Evolutionary conservation across 129 eudicot species (phyloP).

Genomic region (Glebionis coronaria): DNA sequence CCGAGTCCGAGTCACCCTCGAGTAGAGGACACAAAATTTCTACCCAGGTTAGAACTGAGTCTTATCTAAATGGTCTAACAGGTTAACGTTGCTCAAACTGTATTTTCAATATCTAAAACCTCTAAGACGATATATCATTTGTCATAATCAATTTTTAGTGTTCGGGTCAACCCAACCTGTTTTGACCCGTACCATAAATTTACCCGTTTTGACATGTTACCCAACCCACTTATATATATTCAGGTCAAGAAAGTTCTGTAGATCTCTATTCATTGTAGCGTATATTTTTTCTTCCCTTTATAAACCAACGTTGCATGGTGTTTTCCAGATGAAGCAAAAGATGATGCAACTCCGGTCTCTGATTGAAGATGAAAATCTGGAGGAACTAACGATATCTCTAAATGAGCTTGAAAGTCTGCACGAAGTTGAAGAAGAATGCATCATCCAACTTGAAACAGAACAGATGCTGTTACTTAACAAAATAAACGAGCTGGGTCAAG

Average conservation of each 20-base stretch:
- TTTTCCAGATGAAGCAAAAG: conserved; percentile 65
- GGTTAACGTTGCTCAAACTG: too few species aligned
- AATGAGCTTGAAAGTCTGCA: conserved; percentile 82
- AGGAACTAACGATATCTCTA: conserved; percentile 46
- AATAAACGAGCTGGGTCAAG: conserved; percentile 88
- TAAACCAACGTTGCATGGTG: neutral
- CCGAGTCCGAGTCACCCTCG: conserved; percentile 62
- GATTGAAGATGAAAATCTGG: conserved; percentile 55
- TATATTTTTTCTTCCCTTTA: neutral
- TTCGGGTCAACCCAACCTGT: neutral
- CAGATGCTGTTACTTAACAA: conserved; percentile 70
- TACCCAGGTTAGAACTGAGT: conserved; percentile 48
- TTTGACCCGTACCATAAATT: neutral
- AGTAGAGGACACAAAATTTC: conserved; percentile 51
- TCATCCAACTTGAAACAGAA: conserved; percentile 85
- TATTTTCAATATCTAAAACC: too few species aligned
- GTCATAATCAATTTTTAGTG: neutral
- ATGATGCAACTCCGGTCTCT: conserved; percentile 63
- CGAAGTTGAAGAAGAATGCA: conserved; percentile 64
- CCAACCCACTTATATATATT: neutral
- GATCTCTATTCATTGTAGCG: too few species aligned
- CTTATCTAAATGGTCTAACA: too few species aligned
- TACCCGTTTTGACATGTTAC: neutral
- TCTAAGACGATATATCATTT: too few species aligned
- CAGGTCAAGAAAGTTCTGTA: neutral